Percentiles rank a stretch among this genome's conserved stretches.
Evolutionary conservation across 2,329 filamentous ascomycete species (phyloP).

Genomic region (Xylaria sp.): DNA sequence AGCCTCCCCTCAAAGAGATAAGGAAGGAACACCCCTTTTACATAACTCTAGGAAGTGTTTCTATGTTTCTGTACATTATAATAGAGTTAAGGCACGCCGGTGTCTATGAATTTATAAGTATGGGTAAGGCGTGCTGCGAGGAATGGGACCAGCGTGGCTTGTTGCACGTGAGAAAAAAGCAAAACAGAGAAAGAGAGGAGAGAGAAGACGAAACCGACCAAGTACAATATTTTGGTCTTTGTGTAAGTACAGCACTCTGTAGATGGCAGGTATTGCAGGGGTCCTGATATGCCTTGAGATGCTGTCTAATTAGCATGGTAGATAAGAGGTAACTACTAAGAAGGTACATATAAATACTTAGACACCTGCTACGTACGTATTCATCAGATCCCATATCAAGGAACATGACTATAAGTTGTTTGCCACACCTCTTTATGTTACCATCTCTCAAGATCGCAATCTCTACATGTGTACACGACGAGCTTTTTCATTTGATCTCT

Average conservation of each 20-base stretch:
- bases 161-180: too few species aligned
- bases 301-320: background rate
- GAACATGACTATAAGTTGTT: too few species aligned
- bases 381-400: background rate
- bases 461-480: too few species aligned
- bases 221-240: background rate
- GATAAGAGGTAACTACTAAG: background rate
- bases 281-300: too few species aligned
- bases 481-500: background rate
- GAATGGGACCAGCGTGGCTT: background rate
- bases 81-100: background rate
- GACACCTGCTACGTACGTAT: too few species aligned
- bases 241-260: background rate
- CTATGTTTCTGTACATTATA: background rate
- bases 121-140: background rate
- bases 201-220: too few species aligned
- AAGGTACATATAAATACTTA: background rate
- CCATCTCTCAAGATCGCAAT: too few species aligned
- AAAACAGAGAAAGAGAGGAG: too few species aligned
- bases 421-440: too few species aligned
- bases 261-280: too few species aligned
- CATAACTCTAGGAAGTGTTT: background rate
- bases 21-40: background rate
- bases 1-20: constrained; percentile 10
- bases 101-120: too few species aligned